Conservation (phyloP, 768 basidiomycete genomes). For the Tulasnella calospora region DNA sequence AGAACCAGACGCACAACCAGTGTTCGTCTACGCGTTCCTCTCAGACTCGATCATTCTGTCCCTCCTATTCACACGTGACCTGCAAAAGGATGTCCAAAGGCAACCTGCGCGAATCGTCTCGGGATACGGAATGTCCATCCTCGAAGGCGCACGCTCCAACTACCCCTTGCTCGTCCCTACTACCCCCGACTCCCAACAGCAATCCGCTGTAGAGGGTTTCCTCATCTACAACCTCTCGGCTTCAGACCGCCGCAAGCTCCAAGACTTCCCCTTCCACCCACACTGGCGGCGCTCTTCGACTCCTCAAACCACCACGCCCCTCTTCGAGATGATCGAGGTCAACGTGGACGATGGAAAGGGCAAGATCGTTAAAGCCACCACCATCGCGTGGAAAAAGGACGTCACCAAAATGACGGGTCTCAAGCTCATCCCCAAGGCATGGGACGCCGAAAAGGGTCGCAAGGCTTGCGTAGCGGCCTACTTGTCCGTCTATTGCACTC, state of each 20-base stretch:
- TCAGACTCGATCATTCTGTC: slow-evolving; percentile 5
- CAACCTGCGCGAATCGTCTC: not conserved
- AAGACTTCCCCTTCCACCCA: slow-evolving; percentile 5
- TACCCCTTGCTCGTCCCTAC: not conserved
- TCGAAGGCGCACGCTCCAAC: not conserved
- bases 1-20: not conserved
- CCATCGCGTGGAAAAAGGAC: not conserved
- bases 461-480: not conserved
- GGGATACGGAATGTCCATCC: not conserved
- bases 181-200: not conserved
- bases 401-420: not conserved
- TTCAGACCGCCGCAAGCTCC: not conserved
- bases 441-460: not conserved
- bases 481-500: not conserved
- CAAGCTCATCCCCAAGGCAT: not conserved
- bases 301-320: not conserved
- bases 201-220: not conserved
- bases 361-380: not conserved
- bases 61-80: slow-evolving; percentile 15
- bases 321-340: not conserved
- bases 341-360: not conserved
- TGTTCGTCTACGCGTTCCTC: slow-evolving; percentile 10
- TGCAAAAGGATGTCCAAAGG: not conserved
- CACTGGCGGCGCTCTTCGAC: not conserved
- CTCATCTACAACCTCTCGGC: not conserved